Percentiles rank a stretch among this genome's conserved stretches.
Evolutionary conservation across 1,284 basidiomycete genomes (phyloP).

Genomic region (Cryptococcus sp.): DNA sequence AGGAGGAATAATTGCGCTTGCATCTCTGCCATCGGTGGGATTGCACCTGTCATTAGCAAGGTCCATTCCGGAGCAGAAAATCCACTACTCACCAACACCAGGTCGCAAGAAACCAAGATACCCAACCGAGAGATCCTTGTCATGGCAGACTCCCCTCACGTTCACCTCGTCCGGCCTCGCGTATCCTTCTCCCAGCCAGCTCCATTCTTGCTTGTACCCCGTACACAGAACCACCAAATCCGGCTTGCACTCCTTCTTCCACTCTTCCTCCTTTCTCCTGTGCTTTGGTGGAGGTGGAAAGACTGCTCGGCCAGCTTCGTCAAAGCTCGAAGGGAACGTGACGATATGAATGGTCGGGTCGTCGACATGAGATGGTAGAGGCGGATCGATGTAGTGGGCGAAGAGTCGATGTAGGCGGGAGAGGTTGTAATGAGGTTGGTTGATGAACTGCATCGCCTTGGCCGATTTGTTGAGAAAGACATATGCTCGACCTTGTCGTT

Average conservation of each 20-base stretch:
- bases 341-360: conserved; percentile 57
- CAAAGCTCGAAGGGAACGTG: conserved; percentile 56
- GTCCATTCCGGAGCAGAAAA: not conserved
- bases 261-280: conserved; percentile 30
- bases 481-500: conserved; percentile 55
- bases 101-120: conserved; percentile 63
- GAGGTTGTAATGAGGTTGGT: conserved; percentile 54
- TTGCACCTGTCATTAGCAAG: conserved; percentile 50
- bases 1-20: conserved; percentile 60
- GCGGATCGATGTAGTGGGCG: conserved; percentile 57
- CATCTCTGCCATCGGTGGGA: conserved; percentile 63
- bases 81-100: conserved; percentile 51
- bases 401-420: conserved; percentile 50
- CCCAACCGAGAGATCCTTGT: conserved; percentile 53
- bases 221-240: conserved; percentile 49
- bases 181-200: conserved; percentile 55
- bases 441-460: conserved; percentile 58
- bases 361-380: conserved; percentile 48
- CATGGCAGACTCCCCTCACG: conserved; percentile 53
- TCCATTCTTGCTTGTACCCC: conserved; percentile 50
- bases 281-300: conserved; percentile 48
- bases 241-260: conserved; percentile 31
- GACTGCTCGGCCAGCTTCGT: conserved; percentile 50
- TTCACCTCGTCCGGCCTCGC: conserved; percentile 53
- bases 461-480: conserved; percentile 48